These are phyloP conservation scores for Thelonectria discophora DNA, from an alignment of 2,329 filamentous ascomycete genomes.

Conservation along the genomic window DNA sequence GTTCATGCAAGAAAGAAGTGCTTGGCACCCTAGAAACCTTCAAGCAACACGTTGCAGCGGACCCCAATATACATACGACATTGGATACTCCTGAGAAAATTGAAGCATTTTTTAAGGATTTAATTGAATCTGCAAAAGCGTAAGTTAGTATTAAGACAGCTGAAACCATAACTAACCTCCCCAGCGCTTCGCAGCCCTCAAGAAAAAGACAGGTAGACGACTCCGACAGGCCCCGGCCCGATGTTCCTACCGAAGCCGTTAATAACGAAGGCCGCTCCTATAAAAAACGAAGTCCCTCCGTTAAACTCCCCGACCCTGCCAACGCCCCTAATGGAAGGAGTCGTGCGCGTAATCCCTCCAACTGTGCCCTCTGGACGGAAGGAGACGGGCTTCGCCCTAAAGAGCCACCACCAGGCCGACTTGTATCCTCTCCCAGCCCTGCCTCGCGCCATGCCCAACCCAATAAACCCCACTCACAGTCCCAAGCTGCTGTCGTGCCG, in stretches of 20 bases:
- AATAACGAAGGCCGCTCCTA: background rate
- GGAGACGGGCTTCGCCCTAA: constrained; percentile 26
- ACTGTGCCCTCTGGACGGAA: constrained; percentile 42
- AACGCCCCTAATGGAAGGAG: background rate
- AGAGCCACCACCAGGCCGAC: background rate
- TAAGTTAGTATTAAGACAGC: background rate
- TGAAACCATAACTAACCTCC: background rate
- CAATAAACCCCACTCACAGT: too few species aligned
- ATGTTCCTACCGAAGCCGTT: constrained; percentile 7
- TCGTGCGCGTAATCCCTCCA: background rate
- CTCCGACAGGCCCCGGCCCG: background rate
- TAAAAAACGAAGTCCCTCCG: constrained; percentile 13
- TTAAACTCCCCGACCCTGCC: background rate
- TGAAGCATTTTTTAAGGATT: background rate
- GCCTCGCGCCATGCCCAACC: background rate
- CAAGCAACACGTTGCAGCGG: too few species aligned
- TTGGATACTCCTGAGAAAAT: constrained; percentile 3
- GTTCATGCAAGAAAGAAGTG: too few species aligned
- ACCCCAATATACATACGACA: background rate
- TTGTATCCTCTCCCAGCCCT: background rate
- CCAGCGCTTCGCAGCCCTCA: background rate
- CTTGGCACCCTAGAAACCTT: too few species aligned
- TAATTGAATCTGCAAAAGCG: background rate
- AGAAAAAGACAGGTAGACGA: constrained; percentile 9
- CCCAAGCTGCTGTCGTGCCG: too few species aligned